Evolutionary conservation across 148 eudicot species (phyloP), one percentile per base, ranked within the genome.

Genomic region (Linanthus parryae): DNA sequence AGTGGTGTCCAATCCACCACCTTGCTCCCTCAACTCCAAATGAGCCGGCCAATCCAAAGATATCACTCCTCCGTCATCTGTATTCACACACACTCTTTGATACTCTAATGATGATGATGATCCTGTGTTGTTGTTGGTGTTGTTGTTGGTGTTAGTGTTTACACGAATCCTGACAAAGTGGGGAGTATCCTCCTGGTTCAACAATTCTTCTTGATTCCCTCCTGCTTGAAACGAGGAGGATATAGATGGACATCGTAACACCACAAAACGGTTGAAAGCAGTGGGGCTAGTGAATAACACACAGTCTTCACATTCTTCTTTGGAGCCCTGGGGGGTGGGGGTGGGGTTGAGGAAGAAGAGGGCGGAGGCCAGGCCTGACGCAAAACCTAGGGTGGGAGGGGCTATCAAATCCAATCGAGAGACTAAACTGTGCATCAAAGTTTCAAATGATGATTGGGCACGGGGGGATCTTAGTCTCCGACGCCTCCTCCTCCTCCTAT

Each of bases 61-160:
- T n/a, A 92, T 48, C 23, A 88, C 96, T 41, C 99, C 99, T 0
- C 94, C 91, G 38, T 92, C 99, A 4, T 77, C 84, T n/a, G 78
- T 66, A 30, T 38, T 57, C 28, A 92, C 76, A 51, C 96, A 92
- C 35, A 69, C 77, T 63, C 99, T 82, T 76, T 82, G 92, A 80
- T 92, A 92, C 64, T n/a, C n/a, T n/a, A n/a, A n/a, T n/a, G n/a
- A n/a, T n/a, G n/a, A n/a, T n/a, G n/a, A n/a, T n/a, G n/a, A n/a
- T n/a, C n/a, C n/a, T n/a, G n/a, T n/a, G n/a, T n/a, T n/a, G n/a
- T n/a, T n/a, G n/a, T n/a, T n/a, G n/a, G n/a, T n/a, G n/a, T n/a
- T n/a, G n/a, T n/a, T n/a, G n/a, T n/a, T n/a, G n/a, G n/a, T n/a
- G n/a, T n/a, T n/a, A n/a, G n/a, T n/a, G n/a, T n/a, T n/a, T n/a